Evolutionary conservation across 768 basidiomycete species (phyloP).

Genomic region (Lactarius trivialis): DNA sequence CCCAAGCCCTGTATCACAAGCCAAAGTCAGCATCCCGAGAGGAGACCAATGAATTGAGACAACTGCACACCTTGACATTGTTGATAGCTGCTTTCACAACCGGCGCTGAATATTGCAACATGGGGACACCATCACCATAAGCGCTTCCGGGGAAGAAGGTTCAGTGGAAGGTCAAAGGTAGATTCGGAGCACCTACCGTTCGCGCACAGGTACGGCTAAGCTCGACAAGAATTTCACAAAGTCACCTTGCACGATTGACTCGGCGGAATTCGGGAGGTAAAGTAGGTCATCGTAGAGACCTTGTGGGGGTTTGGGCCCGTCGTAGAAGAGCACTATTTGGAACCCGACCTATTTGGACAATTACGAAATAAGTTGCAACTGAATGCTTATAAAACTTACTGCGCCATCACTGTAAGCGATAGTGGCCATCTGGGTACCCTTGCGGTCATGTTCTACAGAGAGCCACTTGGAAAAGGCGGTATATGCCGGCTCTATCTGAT

Average conservation of each 20-base stretch:
- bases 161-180: background rate
- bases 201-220: background rate
- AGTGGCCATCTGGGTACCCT: background rate
- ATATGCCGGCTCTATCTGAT: background rate
- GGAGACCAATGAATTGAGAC: background rate
- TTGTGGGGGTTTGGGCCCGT: slow-evolving; percentile 42
- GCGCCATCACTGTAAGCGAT: background rate
- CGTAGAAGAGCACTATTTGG: slow-evolving; percentile 47
- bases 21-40: background rate
- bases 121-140: background rate
- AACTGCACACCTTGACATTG: slow-evolving; percentile 34
- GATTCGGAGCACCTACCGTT: background rate
- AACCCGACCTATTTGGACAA: slow-evolving; percentile 44
- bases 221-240: slow-evolving; percentile 28
- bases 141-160: background rate
- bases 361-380: background rate
- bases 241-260: slow-evolving; percentile 29
- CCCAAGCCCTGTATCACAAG: slow-evolving; percentile 33
- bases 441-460: background rate
- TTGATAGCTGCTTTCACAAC: slow-evolving; percentile 37
- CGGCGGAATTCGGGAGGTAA: slow-evolving; percentile 31
- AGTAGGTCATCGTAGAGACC: slow-evolving; percentile 51
- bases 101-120: background rate
- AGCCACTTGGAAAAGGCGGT: background rate
- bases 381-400: slow-evolving; percentile 14